Evolutionary conservation across 495 filamentous ascomycete genomes (phyloP).

Genomic region (Achaetomiella virescens): DNA sequence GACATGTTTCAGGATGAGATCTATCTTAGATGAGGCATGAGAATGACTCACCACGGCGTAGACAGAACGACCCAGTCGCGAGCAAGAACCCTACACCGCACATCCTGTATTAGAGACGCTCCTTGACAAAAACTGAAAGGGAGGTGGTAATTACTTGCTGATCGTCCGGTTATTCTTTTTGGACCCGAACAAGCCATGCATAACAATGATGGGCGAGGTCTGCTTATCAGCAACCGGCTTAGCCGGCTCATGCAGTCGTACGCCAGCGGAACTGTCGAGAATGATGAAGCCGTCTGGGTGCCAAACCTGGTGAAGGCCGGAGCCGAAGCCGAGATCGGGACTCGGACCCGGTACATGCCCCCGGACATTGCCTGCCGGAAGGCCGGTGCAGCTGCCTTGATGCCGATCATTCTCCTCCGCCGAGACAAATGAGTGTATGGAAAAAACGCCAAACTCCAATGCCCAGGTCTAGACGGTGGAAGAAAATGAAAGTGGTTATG

Average conservation of each 20-base stretch:
- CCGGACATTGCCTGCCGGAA: neutral
- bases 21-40: neutral
- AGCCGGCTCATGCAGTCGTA: conserved; percentile 56
- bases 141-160: conserved; percentile 69
- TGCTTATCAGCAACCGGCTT: conserved; percentile 30
- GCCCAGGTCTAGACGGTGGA: neutral
- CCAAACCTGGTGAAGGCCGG: neutral
- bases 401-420: neutral
- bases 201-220: conserved; percentile 70
- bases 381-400: neutral
- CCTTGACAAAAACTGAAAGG: neutral
- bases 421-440: neutral
- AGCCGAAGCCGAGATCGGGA: neutral
- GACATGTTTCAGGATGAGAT: conserved; percentile 8
- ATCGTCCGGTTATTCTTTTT: conserved; percentile 95
- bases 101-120: neutral
- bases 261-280: conserved; percentile 41
- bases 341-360: neutral
- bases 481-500: neutral
- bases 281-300: neutral
- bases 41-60: conserved; percentile 68
- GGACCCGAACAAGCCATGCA: conserved; percentile 93
- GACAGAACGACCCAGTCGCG: conserved; percentile 72
- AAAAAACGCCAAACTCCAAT: conserved; percentile 1
- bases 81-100: conserved; percentile 57